Base-by-base conservation (phyloP, 768 basidiomycete genomes). In the Suillus ampliporus region DNA sequence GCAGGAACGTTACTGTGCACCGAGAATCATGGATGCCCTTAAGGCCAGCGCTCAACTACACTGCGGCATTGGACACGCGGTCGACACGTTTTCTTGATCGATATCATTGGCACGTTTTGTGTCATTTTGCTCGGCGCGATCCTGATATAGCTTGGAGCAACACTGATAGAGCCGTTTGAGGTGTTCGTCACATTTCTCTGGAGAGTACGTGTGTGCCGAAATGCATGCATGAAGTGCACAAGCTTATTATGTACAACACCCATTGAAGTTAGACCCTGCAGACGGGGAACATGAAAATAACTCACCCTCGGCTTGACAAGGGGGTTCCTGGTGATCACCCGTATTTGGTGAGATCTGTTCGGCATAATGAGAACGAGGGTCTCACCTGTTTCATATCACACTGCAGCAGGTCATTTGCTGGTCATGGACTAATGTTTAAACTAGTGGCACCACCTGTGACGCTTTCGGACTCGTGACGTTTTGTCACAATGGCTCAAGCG, bases 211-310 rank as follows among this genome's bases (percentile, higher is more conserved):
- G 71, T 91, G 83, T 63, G 82, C 86, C 58, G 80, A 81, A 35
- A 91, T 77, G 69, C 90, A 92, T 1, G 76, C 61, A 48, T 91
- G 90, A 4, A 91, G 76, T 23, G 78, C 72, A 68, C 90, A 91
- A 0, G 90, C 90, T 91, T 54, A 23, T 37, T 14, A 53, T 53
- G 35, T 37, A 37, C n/a, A 19, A 19, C 19, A 50, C 6, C 48
- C 17, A 31, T 10, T 35, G 1, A n/a, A 11, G 34, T 37, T 9
- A 37, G 14, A 53, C 31, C 13, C 7, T 23, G 31, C 4, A 21
- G 34, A 13, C n/a, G 11, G 13, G 19, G n/a, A 31, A 13, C 19
- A 34, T 5, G 19, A 19, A 34, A 31, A 53, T 1, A 15, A 53
- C 53, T 38, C 3, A 54, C 53, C 53, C 26, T 54, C 53, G 1